phyloP scores from a whole-genome alignment of 139 green algal genomes.

The Coccomyxa sp. region DNA sequence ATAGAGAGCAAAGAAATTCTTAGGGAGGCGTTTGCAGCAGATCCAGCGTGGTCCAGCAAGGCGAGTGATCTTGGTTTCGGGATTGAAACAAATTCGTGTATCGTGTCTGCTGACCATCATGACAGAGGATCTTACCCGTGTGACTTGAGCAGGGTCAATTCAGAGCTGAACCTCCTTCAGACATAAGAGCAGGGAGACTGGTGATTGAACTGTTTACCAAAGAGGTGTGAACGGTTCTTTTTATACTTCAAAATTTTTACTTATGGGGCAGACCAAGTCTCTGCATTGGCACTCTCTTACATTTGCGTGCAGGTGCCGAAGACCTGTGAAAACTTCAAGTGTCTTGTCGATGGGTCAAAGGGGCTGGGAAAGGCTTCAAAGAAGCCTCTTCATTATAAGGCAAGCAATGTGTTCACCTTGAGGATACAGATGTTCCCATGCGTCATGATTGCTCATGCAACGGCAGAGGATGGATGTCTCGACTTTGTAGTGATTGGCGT shows the following conservation, averaged over 20 bases:
- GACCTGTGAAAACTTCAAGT: conserved; percentile 63
- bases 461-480: too few relatives aligned
- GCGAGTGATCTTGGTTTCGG: conserved; percentile 5
- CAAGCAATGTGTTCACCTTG: background rate
- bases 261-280: background rate
- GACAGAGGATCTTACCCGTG: background rate
- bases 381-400: conserved; percentile 79
- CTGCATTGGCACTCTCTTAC: background rate
- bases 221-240: background rate
- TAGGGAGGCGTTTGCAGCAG: conserved; percentile 36
- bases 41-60: conserved; percentile 43
- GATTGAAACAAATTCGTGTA: background rate
- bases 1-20: background rate
- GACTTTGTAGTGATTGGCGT: too few relatives aligned
- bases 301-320: conserved; percentile 10
- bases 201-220: background rate
- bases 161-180: background rate
- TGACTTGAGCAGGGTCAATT: background rate
- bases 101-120: background rate
- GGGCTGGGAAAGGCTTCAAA: conserved; percentile 66
- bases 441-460: too few relatives aligned
- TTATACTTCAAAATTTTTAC: background rate
- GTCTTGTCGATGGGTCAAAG: conserved; percentile 70
- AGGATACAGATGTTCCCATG: too few relatives aligned
- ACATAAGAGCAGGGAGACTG: conserved; percentile 1